A percentile compares a stretch with the other conserved stretches of the same genome.
Conservation (phyloP, 116 monocot genomes). For the Phalaenopsis hybrid region DNA sequence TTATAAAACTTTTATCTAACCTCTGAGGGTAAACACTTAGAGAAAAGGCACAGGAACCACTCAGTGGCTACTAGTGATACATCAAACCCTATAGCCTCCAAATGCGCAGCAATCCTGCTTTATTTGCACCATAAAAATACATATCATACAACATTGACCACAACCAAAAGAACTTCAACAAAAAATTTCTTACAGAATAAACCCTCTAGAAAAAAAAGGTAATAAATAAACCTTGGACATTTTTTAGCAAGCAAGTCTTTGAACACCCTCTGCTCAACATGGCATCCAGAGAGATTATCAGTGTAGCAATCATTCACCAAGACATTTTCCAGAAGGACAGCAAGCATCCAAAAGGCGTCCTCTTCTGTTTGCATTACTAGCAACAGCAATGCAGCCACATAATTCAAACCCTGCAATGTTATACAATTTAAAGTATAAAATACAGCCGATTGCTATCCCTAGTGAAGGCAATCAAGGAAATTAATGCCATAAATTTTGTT, state of each 20-base stretch:
- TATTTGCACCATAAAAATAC: conserved; percentile 9
- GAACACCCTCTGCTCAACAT: conserved; percentile 97
- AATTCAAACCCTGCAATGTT: conserved; percentile 77
- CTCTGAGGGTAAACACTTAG: conserved; percentile 98
- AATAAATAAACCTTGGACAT: conserved; percentile 65
- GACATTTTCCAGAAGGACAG: conserved; percentile 93
- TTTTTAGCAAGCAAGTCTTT: conserved; percentile 87
- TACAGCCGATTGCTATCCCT: neutral
- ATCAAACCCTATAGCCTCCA: conserved; percentile 88
- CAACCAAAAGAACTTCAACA: neutral
- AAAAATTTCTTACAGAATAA: neutral
- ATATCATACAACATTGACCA: neutral
- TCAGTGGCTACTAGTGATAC: conserved; percentile 89
- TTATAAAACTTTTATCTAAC: conserved; percentile 23
- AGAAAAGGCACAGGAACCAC: conserved; percentile 97
- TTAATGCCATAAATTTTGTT: neutral
- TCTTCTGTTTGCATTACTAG: conserved; percentile 96
- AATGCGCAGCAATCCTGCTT: conserved; percentile 79
- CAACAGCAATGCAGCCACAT: conserved; percentile 83
- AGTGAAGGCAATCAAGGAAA: neutral
- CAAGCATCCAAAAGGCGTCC: conserved; percentile 99
- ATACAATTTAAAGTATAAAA: neutral
- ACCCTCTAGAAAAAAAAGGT: neutral
- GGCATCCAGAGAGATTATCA: conserved; percentile 92
- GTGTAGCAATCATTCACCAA: conserved; percentile 97